These are phyloP conservation scores for Picea abies DNA, from an alignment of 83 land plant genomes.

Conservation along the genomic window DNA sequence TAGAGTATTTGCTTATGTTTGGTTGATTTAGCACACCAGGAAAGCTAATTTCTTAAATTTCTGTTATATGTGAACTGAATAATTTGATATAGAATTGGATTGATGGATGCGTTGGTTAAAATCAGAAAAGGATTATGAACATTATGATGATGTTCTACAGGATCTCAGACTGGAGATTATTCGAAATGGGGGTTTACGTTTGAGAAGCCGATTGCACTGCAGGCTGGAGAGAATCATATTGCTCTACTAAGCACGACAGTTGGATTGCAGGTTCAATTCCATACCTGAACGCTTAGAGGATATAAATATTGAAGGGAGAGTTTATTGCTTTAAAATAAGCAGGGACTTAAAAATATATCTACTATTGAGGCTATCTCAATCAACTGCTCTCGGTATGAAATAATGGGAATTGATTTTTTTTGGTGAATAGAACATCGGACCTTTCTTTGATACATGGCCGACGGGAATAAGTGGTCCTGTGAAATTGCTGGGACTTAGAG, in stretches of 20 bases:
- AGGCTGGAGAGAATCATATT: conserved; percentile 41
- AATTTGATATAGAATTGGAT: no score
- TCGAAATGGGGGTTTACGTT: conserved; percentile 18
- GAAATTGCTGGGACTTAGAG: not conserved
- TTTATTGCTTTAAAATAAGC: not conserved
- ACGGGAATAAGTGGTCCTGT: conserved; percentile 35
- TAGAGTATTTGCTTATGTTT: no score
- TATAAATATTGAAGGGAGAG: not conserved
- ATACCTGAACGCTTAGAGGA: not conserved
- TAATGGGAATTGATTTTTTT: not conserved
- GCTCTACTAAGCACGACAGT: conserved; percentile 67
- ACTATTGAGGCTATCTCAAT: no score
- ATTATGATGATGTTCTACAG: not conserved
- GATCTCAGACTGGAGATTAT: not conserved
- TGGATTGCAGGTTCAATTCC: conserved; percentile 43
- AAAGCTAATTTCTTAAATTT: no score
- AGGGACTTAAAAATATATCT: not conserved
- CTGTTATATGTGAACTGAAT: no score
- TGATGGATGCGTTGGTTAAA: no score
- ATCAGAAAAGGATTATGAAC: no score
- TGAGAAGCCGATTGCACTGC: conserved; percentile 34
- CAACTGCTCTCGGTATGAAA: no score
- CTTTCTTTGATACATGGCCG: conserved; percentile 40
- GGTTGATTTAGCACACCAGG: no score
- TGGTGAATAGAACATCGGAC: conserved; percentile 61